phyloP scores from a whole-genome alignment of 106 monocot genomes.

The Dactylorhiza incarnata region DNA sequence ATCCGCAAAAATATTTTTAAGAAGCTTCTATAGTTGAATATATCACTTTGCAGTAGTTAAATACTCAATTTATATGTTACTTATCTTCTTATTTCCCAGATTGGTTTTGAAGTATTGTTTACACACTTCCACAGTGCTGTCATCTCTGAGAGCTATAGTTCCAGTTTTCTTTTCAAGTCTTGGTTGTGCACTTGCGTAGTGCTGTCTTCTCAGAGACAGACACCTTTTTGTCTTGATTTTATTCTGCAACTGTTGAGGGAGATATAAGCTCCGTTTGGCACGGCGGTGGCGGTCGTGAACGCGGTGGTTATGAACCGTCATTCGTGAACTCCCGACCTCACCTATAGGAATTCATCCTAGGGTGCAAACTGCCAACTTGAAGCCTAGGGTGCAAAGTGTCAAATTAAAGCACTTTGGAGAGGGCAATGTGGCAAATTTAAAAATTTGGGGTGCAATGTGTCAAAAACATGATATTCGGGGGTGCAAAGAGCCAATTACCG shows the following conservation, averaged over 20 bases:
- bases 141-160: neutral
- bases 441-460: too few species aligned
- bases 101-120: neutral
- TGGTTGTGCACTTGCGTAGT: neutral
- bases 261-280: too few species aligned
- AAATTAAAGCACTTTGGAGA: too few species aligned
- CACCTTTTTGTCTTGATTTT: neutral
- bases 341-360: too few species aligned
- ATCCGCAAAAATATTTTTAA: neutral
- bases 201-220: neutral
- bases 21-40: neutral
- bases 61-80: neutral
- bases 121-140: neutral
- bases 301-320: too few species aligned
- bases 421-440: too few species aligned
- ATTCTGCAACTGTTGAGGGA: neutral
- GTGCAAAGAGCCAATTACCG: too few species aligned
- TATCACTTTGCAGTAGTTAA: neutral
- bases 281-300: too few species aligned
- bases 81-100: neutral
- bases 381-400: too few species aligned
- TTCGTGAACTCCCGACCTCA: too few species aligned
- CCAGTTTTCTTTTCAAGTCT: neutral
- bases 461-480: too few species aligned
- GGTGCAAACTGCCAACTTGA: too few species aligned